Base-by-base conservation (phyloP, 768 basidiomycete genomes). In the Pleurotus citrinopileatus region DNA sequence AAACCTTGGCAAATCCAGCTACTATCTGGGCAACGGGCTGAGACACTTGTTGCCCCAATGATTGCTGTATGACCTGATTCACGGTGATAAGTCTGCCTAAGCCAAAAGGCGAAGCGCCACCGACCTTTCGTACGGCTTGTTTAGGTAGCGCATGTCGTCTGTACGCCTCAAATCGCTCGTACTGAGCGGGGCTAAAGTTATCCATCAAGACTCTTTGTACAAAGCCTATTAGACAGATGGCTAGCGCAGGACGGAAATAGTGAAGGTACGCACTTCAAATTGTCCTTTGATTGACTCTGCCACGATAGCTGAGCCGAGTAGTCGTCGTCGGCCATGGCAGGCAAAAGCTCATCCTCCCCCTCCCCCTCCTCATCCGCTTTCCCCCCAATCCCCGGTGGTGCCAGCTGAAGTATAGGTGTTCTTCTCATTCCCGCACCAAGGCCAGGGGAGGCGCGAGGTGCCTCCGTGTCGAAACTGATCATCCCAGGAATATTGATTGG, bases 81-180 rank as follows among this genome's bases (percentile, higher is more conserved):
- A 50, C 25, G 46, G 12, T 38, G 52, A 15, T 57, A n/a, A 40
- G 46, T 27, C 52, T 20, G 13, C 1, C 27, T 10, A 45, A 3
- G 2, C 25, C 28, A 32, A 46, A n/a, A 17, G 40, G 10, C 22
- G 15, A 45, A 40, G 19, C n/a, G 26, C 27, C 9, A 63, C 72
- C 12, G 55, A 86, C 92, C 76, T 87, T 92, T 23, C 91, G 74
- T 2, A 95, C 88, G 19, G 84, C 85, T 61, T 87, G 86, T 62
- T 94, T 94, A 1, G 89, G 86, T 17, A 95, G 69, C 1, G 89
- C 90, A 60, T 91, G 87, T 17, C 93, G 78, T 54, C 91, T 74
- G 66, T 94, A 95, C 0, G 89, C 88, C 61, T 95, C 93, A 59
- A 94, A 95, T 1, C 93, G 81, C 40, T 94, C 91, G 63, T 93